Conservation (phyloP, 139 green algal genomes). For the Chlorella ohadii region DNA sequence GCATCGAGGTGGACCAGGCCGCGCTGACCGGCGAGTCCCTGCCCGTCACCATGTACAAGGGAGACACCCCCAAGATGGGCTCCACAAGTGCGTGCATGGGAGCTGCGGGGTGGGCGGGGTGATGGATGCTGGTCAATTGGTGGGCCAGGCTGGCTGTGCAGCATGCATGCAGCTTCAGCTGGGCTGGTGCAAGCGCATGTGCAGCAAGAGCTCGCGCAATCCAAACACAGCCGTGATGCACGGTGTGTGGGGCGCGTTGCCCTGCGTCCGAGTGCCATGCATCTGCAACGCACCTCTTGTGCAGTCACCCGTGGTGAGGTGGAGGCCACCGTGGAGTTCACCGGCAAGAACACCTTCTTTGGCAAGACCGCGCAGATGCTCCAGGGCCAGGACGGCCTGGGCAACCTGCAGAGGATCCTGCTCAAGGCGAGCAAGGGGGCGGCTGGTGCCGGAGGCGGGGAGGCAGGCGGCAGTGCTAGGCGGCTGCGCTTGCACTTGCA, state of each 20-base stretch:
- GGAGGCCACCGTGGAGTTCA: conserved; percentile 76
- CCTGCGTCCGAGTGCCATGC: no score
- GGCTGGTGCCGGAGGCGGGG: background rate
- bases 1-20: conserved; percentile 83
- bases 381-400: conserved; percentile 59
- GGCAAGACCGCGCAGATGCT: conserved; percentile 88
- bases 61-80: conserved; percentile 87
- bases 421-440: conserved; percentile 42
- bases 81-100: conserved; percentile 56
- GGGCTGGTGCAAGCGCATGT: no score
- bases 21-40: conserved; percentile 91
- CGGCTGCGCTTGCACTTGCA: no score
- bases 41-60: conserved; percentile 77
- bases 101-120: no score
- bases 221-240: no score
- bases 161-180: no score
- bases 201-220: no score
- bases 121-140: no score
- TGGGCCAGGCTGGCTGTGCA: no score
- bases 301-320: conserved; percentile 73
- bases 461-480: no score
- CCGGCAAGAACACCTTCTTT: conserved; percentile 86
- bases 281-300: no score
- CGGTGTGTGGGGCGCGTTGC: no score
- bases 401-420: conserved; percentile 83